These are phyloP conservation scores for Fomes fomentarius DNA, from an alignment of 1,284 basidiomycete species.

Conservation along the genomic window DNA sequence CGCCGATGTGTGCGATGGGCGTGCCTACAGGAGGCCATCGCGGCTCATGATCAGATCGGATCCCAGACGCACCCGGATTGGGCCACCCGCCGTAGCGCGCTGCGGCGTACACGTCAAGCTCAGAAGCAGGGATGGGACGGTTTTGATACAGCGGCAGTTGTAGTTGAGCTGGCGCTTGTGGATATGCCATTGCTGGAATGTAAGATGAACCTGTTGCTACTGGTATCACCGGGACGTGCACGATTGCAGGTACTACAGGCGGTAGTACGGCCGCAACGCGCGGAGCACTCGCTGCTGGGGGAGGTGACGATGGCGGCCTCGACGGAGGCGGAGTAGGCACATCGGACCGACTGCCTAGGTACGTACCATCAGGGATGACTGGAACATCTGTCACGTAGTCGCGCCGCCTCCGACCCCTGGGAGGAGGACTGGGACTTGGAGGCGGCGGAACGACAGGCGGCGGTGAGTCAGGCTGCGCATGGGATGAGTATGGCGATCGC, in stretches of 20 bases:
- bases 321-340: neutral
- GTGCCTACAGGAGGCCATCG: too few relatives aligned
- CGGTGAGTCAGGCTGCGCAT: neutral
- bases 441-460: neutral
- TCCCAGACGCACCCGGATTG: too few relatives aligned
- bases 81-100: neutral
- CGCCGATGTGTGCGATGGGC: neutral
- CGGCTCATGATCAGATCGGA: too few relatives aligned
- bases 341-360: neutral
- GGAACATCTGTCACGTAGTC: conserved; percentile 1
- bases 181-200: neutral
- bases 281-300: neutral
- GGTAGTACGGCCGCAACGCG: neutral
- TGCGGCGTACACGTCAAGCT: neutral
- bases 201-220: too few relatives aligned
- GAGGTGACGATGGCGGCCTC: neutral
- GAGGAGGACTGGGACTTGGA: neutral
- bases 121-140: neutral
- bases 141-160: neutral
- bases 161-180: neutral
- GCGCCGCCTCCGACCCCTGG: too few relatives aligned
- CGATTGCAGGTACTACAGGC: neutral
- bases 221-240: too few relatives aligned
- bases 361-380: conserved; percentile 1
- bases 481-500: neutral